Evolutionary conservation across 2,329 filamentous ascomycete genomes (phyloP).

Genomic region (Talaromyces islandicus): DNA sequence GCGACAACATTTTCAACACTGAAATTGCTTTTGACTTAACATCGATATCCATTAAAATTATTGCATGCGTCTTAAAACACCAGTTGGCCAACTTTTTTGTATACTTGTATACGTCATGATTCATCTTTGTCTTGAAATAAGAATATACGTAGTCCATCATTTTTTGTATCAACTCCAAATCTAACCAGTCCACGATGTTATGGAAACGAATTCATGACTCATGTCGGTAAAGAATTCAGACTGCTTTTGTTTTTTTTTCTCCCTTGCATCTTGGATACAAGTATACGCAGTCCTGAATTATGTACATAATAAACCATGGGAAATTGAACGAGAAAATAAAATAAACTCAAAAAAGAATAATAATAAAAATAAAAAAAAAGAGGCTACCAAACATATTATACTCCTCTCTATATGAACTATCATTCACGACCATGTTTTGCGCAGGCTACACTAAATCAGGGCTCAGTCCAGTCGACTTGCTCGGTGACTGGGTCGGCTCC

Average conservation of each 20-base stretch:
- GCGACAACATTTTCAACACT: background rate
- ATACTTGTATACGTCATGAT: background rate
- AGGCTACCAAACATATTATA: background rate
- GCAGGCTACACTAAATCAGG: conserved; percentile 25
- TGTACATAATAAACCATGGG: background rate
- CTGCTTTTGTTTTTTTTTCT: background rate
- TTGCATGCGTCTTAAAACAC: no score
- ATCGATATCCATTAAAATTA: no score
- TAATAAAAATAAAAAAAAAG: background rate
- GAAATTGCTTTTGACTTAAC: background rate
- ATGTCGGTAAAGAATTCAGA: background rate
- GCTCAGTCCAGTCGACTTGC: conserved; percentile 95
- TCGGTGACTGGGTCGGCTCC: conserved; percentile 69
- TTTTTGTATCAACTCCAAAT: background rate
- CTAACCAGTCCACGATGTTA: background rate
- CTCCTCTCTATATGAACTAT: background rate
- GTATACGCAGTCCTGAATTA: background rate
- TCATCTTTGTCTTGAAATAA: background rate
- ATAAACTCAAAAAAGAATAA: background rate
- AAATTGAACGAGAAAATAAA: background rate
- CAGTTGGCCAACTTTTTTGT: no score
- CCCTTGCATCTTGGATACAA: background rate
- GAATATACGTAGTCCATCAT: no score
- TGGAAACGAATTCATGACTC: background rate
- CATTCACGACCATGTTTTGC: background rate